Evolutionary conservation across 352 stramenopile species (phyloP).

Genomic region (Pythium insidiosum): DNA sequence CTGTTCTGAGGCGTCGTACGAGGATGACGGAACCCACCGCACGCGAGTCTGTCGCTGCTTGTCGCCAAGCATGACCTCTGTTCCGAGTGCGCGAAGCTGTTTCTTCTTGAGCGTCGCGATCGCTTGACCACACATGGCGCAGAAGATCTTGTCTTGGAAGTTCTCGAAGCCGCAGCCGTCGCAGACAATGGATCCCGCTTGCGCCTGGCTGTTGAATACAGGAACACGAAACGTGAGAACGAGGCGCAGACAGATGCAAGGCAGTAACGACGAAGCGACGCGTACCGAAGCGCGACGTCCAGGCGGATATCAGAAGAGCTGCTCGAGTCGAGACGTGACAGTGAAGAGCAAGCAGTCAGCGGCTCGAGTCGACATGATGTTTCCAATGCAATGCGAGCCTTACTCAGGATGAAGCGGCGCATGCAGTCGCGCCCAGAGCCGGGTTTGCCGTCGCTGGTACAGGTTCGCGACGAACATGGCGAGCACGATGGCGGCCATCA

Average conservation of each 20-base stretch:
- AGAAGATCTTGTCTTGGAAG: conserved; percentile 1
- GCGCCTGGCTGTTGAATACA: no score
- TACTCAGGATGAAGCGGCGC: conserved; percentile 16
- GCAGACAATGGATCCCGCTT: background rate
- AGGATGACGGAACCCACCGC: background rate
- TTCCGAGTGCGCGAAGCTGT: background rate
- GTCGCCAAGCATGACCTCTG: background rate
- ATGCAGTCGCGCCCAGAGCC: conserved; percentile 16
- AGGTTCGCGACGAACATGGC: conserved; percentile 14
- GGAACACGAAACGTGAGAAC: no score
- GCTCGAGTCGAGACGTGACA: background rate
- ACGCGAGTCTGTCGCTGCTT: background rate
- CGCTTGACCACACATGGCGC: conserved; percentile 16
- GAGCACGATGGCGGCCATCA: conserved; percentile 7
- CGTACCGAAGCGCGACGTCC: background rate
- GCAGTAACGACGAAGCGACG: no score
- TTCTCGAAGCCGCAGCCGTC: conserved; percentile 3
- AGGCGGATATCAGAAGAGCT: background rate
- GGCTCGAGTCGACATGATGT: background rate
- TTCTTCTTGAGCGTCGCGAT: background rate
- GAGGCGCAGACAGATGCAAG: no score
- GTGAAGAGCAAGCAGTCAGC: background rate
- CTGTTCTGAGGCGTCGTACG: background rate
- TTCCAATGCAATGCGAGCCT: background rate
- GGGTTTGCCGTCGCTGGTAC: conserved; percentile 12